phyloP scores from a whole-genome alignment of 441 rosid species.

The Gossypium gossypioides region DNA sequence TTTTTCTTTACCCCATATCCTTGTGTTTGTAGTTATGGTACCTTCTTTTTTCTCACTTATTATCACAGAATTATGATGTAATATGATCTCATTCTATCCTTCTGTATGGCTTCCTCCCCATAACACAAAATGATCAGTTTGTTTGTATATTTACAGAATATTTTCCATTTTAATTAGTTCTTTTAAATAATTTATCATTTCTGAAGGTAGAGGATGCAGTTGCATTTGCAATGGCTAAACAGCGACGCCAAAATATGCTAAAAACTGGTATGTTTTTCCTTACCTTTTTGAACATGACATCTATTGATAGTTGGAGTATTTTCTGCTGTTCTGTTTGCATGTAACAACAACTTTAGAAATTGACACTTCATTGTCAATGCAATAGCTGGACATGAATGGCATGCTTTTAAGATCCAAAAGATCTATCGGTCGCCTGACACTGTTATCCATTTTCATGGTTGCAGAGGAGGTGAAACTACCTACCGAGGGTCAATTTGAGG shows the following conservation, averaged over 20 bases:
- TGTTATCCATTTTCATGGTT: not conserved
- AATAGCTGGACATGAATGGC: not conserved
- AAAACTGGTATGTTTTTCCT: constrained; percentile 31
- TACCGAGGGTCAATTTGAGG: constrained; percentile 65
- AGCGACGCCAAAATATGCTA: constrained; percentile 31
- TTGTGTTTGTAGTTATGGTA: constrained; percentile 7
- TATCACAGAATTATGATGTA: not conserved
- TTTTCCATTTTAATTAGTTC: not conserved
- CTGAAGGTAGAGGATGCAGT: constrained; percentile 76
- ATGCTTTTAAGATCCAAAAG: not conserved
- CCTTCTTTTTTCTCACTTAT: not conserved
- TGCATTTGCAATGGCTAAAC: constrained; percentile 65
- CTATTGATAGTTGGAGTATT: not conserved
- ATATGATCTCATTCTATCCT: not conserved
- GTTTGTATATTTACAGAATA: not conserved
- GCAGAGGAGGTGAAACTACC: constrained; percentile 69
- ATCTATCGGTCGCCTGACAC: not conserved
- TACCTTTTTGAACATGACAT: not conserved
- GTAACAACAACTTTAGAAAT: not conserved
- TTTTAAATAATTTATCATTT: constrained; percentile 1
- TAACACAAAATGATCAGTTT: not conserved
- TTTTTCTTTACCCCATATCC: constrained; percentile 7
- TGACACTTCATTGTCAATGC: not conserved
- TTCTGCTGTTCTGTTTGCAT: not conserved
- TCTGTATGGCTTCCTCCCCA: not conserved